Percentiles rank a stretch among this genome's conserved stretches.
Conservation (phyloP, 2,329 filamentous ascomycete genomes). For the Proliferodiscus dingleyae region DNA sequence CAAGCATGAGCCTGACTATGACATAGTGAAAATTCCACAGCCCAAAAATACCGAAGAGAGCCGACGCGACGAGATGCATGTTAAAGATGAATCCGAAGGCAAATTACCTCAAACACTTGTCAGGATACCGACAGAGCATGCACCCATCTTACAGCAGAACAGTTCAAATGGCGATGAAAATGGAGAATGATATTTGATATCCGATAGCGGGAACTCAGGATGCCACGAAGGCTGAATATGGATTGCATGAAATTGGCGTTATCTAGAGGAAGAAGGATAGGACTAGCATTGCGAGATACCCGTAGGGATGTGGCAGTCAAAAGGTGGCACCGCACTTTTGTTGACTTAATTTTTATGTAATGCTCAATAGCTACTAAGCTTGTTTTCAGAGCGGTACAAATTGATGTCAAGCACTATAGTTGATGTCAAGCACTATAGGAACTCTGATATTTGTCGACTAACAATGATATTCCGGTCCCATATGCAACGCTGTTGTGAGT, state of each 20-base stretch:
- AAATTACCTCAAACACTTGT: conserved; percentile 76
- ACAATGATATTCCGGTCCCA: too few species aligned
- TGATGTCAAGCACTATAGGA: too few species aligned
- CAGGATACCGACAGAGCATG: conserved; percentile 77
- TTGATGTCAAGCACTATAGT: too few species aligned
- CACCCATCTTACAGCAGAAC: conserved; percentile 50
- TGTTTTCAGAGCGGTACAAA: too few species aligned
- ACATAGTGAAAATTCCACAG: conserved; percentile 63
- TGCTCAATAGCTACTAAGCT: too few species aligned
- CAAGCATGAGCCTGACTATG: conserved; percentile 12
- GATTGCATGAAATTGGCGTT: conserved; percentile 12
- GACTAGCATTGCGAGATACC: not conserved
- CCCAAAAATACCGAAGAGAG: conserved; percentile 43
- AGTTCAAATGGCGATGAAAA: conserved; percentile 12
- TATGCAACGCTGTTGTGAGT: too few species aligned
- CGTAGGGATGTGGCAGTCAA: not conserved
- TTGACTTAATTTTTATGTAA: too few species aligned
- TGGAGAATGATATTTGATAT: conserved; percentile 10
- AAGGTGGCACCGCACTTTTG: too few species aligned
- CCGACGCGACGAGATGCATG: conserved; percentile 38
- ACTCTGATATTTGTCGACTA: too few species aligned
- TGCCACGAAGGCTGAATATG: conserved; percentile 7
- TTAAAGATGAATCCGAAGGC: conserved; percentile 33
- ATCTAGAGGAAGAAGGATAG: not conserved
- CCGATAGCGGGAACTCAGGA: not conserved